phyloP scores from a whole-genome alignment of 2,329 filamentous ascomycete species.

The Xylaria sp. region DNA sequence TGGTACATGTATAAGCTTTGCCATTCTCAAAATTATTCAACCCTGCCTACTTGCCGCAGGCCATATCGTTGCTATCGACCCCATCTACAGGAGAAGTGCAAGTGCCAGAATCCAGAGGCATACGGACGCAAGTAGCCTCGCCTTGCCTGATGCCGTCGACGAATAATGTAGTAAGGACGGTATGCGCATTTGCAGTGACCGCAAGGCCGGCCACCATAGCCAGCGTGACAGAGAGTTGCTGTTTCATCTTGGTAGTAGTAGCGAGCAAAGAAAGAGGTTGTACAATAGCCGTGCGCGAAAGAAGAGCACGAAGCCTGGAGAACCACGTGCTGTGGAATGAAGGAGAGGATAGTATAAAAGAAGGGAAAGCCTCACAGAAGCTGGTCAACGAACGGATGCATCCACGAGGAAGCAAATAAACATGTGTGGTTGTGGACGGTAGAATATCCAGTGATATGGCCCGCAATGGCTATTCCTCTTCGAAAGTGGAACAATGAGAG shows the following conservation, averaged over 20 bases:
- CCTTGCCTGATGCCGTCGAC: conserved; percentile 73
- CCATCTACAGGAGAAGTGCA: conserved; percentile 68
- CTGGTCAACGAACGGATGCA: conserved; percentile 27
- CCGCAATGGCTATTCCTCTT: neutral
- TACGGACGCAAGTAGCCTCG: conserved; percentile 77
- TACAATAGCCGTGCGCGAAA: neutral
- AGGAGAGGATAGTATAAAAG: conserved; percentile 24
- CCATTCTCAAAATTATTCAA: conserved; percentile 40
- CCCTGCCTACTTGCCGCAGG: conserved; percentile 68
- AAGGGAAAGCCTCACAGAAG: conserved; percentile 36
- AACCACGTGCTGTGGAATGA: conserved; percentile 14
- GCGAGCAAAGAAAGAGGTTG: conserved; percentile 1
- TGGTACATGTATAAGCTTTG: conserved; percentile 45
- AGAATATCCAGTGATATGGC: neutral
- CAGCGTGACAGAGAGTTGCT: conserved; percentile 45
- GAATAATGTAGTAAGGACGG: conserved; percentile 71
- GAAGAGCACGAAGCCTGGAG: neutral
- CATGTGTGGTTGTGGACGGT: neutral
- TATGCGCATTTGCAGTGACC: conserved; percentile 63
- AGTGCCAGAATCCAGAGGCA: conserved; percentile 64
- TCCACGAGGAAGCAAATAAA: conserved; percentile 11
- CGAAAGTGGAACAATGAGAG: conserved; percentile 7
- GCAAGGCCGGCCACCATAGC: conserved; percentile 53
- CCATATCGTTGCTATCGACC: conserved; percentile 71
- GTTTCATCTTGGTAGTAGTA: conserved; percentile 52